Evolutionary conservation across 1,284 basidiomycete species (phyloP), one percentile per base, ranked within the genome.

Genomic region (Nidula niveotomentosa): DNA sequence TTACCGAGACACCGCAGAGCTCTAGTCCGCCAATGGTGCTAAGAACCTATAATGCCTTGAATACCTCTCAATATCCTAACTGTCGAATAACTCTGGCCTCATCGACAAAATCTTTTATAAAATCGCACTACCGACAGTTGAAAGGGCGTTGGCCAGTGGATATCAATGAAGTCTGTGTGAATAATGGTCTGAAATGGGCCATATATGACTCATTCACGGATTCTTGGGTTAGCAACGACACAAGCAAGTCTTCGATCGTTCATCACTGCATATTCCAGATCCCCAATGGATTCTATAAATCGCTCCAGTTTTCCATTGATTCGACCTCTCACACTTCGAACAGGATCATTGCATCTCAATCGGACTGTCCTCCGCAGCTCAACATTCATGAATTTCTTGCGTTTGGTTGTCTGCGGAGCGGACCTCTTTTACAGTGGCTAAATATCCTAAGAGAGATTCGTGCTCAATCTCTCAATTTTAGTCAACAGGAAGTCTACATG

Each of bases 361-460:
- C 59, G 0, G 58, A 70, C 3, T 78, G 76, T 39, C 69, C 71
- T 2, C 49, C 53, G 1, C 65, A 72, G 1, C 56, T 82, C 2
- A 67, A 58, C 6, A 58, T 77, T 3, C 78, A 81, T 36, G 79
- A 83, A 54, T 76, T 69, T 43, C 61, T 73, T 6, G 67, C 75
- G 0, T 81, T 78, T 54, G 73, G 73, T 0, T 64, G 65, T 36
- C 55, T 83, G 34, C 76, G 80, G 3, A 69, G 75, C 36, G 79
- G 80, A 1, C 56, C 64, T 5, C 61, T 60, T 1, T 57, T 82
- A 0, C 81, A 83, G 48, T 83, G 80, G 80, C 58, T 76, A 43
- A 83, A 82, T 54, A 74, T 83, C 12, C 60, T 71, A 6, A 67
- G 74, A 18, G 78, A 77, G 56, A 56, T 82, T 12, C 63, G 65